Evolutionary conservation across 257 asterid species (phyloP).

Genomic region (Capsicum rhomboideum): DNA sequence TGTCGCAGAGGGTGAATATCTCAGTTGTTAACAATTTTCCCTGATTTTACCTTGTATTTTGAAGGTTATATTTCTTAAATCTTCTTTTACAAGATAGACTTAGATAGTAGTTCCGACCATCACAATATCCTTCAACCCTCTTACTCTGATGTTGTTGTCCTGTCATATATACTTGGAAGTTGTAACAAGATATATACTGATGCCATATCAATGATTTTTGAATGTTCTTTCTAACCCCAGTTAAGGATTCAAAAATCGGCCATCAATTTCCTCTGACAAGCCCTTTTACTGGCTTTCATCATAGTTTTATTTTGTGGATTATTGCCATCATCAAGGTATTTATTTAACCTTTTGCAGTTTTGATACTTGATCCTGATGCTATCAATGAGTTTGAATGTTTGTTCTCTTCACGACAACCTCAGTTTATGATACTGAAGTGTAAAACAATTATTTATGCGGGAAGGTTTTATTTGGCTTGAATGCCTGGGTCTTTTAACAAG

Average conservation of each 20-base stretch:
- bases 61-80: neutral
- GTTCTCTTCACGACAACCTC: neutral
- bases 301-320: neutral
- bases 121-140: neutral
- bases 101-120: neutral
- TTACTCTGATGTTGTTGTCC: neutral
- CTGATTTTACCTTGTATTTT: neutral
- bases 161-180: neutral
- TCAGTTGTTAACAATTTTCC: neutral
- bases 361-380: neutral
- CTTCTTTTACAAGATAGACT: neutral
- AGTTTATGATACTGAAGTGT: neutral
- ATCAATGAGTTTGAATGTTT: neutral
- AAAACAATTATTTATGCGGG: neutral
- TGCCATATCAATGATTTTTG: neutral
- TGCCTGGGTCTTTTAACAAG: neutral
- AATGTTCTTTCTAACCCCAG: neutral
- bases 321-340: neutral
- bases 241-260: neutral
- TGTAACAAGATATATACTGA: neutral
- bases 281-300: too few species aligned
- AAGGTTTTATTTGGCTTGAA: neutral
- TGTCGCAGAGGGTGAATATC: neutral
- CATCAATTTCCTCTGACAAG: too few species aligned
- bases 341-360: neutral